Conservation (phyloP, 1,284 basidiomycete genomes). For the Puccinia coronata region DNA sequence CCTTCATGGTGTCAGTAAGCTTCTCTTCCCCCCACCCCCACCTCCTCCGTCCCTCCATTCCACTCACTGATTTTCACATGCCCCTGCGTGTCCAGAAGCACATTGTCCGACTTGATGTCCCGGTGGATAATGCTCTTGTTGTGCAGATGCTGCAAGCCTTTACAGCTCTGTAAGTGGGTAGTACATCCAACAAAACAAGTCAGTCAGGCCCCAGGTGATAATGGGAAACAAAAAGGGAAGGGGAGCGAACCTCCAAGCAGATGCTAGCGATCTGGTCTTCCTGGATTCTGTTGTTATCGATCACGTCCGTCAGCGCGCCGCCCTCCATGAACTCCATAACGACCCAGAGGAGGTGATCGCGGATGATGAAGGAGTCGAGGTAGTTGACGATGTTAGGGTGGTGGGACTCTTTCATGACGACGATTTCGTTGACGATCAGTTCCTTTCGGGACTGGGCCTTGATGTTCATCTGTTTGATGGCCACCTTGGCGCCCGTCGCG, state of each 20-base stretch:
- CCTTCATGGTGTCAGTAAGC: too few species aligned
- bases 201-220: too few species aligned
- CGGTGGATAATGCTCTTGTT: constrained; percentile 94
- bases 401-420: constrained; percentile 98
- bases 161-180: constrained; percentile 73
- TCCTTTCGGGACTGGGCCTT: constrained; percentile 94
- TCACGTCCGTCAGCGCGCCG: constrained; percentile 93
- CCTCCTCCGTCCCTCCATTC: constrained; percentile 35
- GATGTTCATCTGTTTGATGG: constrained; percentile 99
- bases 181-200: not conserved
- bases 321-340: constrained; percentile 99
- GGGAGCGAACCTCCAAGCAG: constrained; percentile 74
- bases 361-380: constrained; percentile 86
- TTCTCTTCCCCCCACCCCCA: constrained; percentile 27
- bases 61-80: constrained; percentile 92
- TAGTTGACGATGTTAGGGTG: constrained; percentile 99
- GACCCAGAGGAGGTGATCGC: constrained; percentile 93
- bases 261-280: constrained; percentile 97
- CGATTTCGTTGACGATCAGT: constrained; percentile 96
- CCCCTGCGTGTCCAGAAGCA: constrained; percentile 85
- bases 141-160: constrained; percentile 88
- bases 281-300: constrained; percentile 93
- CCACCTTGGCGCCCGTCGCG: constrained; percentile 83
- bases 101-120: constrained; percentile 98
- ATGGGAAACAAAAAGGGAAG: not conserved